Evolutionary conservation across 208 protist species (phyloP), one percentile per base, ranked within the genome.

Genomic region (Leishmania braziliensis): DNA sequence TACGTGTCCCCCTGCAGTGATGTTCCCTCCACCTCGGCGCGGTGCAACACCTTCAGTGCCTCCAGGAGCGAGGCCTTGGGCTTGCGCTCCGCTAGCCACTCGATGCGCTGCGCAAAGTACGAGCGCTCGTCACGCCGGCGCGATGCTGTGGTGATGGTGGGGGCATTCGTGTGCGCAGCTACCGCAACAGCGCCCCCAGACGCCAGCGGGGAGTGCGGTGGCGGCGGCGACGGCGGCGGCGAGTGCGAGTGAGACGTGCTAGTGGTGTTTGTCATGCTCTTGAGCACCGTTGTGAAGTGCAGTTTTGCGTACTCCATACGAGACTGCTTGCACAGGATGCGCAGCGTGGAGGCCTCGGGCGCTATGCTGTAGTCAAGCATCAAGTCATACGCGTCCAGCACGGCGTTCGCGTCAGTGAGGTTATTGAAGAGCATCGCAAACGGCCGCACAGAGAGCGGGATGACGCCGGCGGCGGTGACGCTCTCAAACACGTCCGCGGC

Each of bases 331-430:
- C 90, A 94, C 70, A 97, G 77, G 60, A 97, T 93, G 43, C 95
- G 93, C 74, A 95, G 90, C 23, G 89, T 89, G 9, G 92, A 95
- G 77, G 84, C 84, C 79, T 95, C 90, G 10, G 95, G 95, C 10
- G 84, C 71, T 74, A 97, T 96, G 79, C 92, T 89, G 83, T 94
- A 95, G 86, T 96, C 93, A 6, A 97, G 84, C 95, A 97, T 97
- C 48, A 94, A 82, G 65, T 95, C 90, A 75, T 97, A 97, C 78
- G 96, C 96, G 65, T 96, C 92, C 48, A 97, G 70, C 26, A 95
- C 86, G 23, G 80, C 82, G 81, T 85, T 89, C 20, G 78, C 3
- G 56, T 88, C 81, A 6, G 79, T 81, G n/a, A 87, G 77, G 76
- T 79, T 88, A 80, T 93, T 97, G 87, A 97, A 96, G 29, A 97